These are phyloP conservation scores for Pharnaceum exiguum DNA, from an alignment of 148 eudicot genomes.

Conservation along the genomic window DNA sequence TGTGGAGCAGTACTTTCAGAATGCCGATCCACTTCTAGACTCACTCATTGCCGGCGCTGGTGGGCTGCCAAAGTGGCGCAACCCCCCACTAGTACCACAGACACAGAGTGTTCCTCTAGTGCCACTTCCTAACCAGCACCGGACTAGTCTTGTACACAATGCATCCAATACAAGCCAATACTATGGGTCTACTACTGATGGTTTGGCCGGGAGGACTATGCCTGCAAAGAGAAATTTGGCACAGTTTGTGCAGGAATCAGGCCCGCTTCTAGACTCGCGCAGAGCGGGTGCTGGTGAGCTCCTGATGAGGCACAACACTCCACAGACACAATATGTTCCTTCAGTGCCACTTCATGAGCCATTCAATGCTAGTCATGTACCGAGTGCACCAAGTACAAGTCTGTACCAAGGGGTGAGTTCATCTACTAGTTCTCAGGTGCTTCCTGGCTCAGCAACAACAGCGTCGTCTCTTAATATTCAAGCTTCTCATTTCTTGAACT, in stretches of 20 bases:
- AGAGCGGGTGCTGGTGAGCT: slow-evolving; percentile 55
- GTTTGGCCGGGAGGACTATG: slow-evolving; percentile 38
- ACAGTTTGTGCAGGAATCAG: slow-evolving; percentile 50
- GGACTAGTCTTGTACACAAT: neutral
- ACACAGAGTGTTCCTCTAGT: slow-evolving; percentile 36
- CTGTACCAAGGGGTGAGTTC: too few relatives aligned
- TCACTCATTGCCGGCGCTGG: slow-evolving; percentile 51
- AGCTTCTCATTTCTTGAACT: neutral
- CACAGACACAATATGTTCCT: slow-evolving; percentile 40
- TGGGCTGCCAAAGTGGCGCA: slow-evolving; percentile 58
- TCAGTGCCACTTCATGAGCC: slow-evolving; percentile 16
- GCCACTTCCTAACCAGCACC: slow-evolving; percentile 3
- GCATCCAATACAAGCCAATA: neutral
- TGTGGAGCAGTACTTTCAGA: slow-evolving; percentile 50
- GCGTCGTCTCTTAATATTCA: too few relatives aligned
- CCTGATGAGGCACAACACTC: slow-evolving; percentile 61
- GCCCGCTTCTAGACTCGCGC: slow-evolving; percentile 51
- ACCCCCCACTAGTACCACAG: slow-evolving; percentile 41
- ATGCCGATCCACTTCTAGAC: slow-evolving; percentile 53
- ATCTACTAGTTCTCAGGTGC: neutral
- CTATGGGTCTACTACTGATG: slow-evolving; percentile 26
- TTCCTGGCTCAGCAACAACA: too few relatives aligned
- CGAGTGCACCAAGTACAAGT: neutral
- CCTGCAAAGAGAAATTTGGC: too few relatives aligned
- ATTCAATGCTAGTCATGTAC: neutral